These are phyloP conservation scores for Fistulinella prunicolor DNA, from an alignment of 768 basidiomycete species.

Conservation along the genomic window DNA sequence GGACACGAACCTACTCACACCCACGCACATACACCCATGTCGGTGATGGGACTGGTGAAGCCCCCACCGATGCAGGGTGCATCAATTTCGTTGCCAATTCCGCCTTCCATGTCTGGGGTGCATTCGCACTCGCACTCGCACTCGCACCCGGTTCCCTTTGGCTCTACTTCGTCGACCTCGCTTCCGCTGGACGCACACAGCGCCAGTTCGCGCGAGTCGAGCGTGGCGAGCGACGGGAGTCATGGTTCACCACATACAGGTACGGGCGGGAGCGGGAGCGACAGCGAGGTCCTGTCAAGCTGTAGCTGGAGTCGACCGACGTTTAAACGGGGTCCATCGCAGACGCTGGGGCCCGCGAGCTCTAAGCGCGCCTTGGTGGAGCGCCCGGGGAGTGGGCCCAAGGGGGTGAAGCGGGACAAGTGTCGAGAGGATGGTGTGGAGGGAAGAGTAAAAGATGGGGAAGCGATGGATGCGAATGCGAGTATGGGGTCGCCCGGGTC, in stretches of 20 bases:
- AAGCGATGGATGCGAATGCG: constrained; percentile 4
- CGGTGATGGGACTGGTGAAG: constrained; percentile 14
- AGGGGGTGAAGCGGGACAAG: constrained; percentile 9
- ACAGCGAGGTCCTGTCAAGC: constrained; percentile 20
- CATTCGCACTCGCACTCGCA: constrained; percentile 11
- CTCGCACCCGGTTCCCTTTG: constrained; percentile 4
- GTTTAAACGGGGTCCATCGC: constrained; percentile 72
- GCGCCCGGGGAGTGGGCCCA: constrained; percentile 23
- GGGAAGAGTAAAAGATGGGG: background rate
- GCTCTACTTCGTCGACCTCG: background rate
- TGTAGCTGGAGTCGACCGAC: constrained; percentile 42
- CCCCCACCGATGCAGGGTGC: constrained; percentile 27
- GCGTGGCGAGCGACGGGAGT: constrained; percentile 28
- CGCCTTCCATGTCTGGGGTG: constrained; percentile 14
- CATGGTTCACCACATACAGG: constrained; percentile 13
- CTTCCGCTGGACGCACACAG: no score
- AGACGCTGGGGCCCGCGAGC: constrained; percentile 61
- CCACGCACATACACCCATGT: constrained; percentile 2
- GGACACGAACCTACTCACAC: no score
- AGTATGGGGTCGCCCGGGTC: constrained; percentile 23
- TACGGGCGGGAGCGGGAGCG: constrained; percentile 30
- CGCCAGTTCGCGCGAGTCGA: constrained; percentile 24
- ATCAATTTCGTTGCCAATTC: constrained; percentile 36
- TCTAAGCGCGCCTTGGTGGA: constrained; percentile 51
- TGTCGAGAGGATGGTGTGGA: background rate